Evolutionary conservation across 179 eudicot species (phyloP), one percentile per base, ranked within the genome.

Genomic region (Camellia oleifera): DNA sequence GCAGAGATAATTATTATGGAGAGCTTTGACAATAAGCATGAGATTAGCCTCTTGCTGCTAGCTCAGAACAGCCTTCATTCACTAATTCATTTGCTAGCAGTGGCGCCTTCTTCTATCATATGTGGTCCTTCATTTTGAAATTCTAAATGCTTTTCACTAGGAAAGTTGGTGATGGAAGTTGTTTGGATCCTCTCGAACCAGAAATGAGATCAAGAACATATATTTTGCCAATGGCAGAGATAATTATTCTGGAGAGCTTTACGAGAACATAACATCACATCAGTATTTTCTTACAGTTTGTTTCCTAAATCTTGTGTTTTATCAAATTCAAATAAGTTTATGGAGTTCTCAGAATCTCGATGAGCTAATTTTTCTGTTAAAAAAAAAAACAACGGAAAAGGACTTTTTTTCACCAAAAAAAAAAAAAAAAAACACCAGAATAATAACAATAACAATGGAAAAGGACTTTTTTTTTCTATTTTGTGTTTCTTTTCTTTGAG

Each of bases 171-270:
- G 69, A 9, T 26, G 3, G 11, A 7, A 63, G 58, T 64, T 74
- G 14, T 76, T 62, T 48, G 23, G 58, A 46, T 48, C 17, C 78
- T 76, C 20, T 75, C 3, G 8, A 44, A 58, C 56, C 18, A 42
- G 17, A 70, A 44, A 5, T 75, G 45, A 65, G 79, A 66, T 76
- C 44, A 12, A 52, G 71, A 61, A 11, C 48, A 63, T 6, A 64
- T 48, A 45, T 10, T 14, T 44, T 48, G 52, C 52, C 52, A 48
- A 7, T 48, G 40, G 40, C 32, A 18, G 0, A 44, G 54, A 44
- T 2, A 61, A 15, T 12, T 45, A 61, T 45, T 48, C 2, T 45
- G 53, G 45, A 46, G n/a, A 15, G 23, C 79, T 32, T 63, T 61
- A 11, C 12, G 45, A 75, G 15, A 69, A 42, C 53, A 69, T 44